Evolutionary conservation across 2,329 filamentous ascomycete species (phyloP).

Genomic region (Ascochyta viciae-villosae): DNA sequence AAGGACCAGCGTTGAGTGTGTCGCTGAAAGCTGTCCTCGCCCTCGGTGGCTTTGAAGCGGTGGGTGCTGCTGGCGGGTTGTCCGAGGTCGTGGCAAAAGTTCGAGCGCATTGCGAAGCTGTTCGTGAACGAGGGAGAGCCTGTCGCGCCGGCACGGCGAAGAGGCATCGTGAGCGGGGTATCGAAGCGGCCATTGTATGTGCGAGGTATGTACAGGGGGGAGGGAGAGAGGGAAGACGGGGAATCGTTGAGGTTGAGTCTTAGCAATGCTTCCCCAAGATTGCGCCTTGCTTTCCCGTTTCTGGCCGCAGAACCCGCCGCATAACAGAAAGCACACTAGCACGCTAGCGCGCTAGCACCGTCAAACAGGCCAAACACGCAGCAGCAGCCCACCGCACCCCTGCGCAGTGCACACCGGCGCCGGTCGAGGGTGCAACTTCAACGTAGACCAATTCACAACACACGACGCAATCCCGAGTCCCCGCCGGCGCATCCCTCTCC

Average conservation of each 20-base stretch:
- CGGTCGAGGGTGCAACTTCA: constrained; percentile 40
- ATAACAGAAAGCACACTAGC: constrained; percentile 19
- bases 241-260: constrained; percentile 2
- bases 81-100: constrained; percentile 46
- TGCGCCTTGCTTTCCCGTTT: constrained; percentile 31
- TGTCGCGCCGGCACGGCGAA: constrained; percentile 30
- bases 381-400: constrained; percentile 44
- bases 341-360: neutral
- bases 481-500: constrained; percentile 15
- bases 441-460: constrained; percentile 43
- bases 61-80: constrained; percentile 31
- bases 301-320: constrained; percentile 30
- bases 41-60: constrained; percentile 43
- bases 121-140: constrained; percentile 24
- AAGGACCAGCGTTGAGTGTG: constrained; percentile 69
- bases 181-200: constrained; percentile 39
- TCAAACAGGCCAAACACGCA: constrained; percentile 35
- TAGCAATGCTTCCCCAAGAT: constrained; percentile 8
- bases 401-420: constrained; percentile 40
- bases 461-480: constrained; percentile 20
- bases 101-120: constrained; percentile 28
- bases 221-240: neutral
- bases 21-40: constrained; percentile 65
- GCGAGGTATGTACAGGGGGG: neutral
- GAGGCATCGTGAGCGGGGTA: constrained; percentile 44